Percentiles rank a stretch among this genome's conserved stretches.
phyloP scores from a whole-genome alignment of 768 basidiomycete genomes.

The Lentinula guzmanii region DNA sequence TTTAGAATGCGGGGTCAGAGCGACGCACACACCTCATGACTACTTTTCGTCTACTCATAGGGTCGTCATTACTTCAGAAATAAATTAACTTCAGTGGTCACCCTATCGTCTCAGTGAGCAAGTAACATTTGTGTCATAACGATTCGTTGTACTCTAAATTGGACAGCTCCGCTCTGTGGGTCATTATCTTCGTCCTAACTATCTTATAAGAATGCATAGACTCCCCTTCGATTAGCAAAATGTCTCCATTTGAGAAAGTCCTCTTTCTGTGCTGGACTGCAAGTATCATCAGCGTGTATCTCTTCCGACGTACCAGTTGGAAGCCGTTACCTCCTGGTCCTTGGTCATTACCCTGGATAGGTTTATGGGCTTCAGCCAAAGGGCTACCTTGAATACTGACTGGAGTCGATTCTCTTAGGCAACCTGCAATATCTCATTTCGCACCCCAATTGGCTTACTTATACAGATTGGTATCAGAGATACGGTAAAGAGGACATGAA shows the following conservation, averaged over 20 bases:
- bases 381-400: neutral
- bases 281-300: neutral
- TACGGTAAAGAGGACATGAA: slow-evolving; percentile 24
- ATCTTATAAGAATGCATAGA: too few relatives aligned
- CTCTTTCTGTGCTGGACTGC: neutral
- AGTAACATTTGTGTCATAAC: too few relatives aligned
- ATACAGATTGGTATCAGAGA: slow-evolving; percentile 29
- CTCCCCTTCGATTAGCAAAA: neutral
- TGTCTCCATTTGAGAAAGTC: neutral
- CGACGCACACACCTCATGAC: too few relatives aligned
- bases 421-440: slow-evolving; percentile 26
- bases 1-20: too few relatives aligned
- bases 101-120: too few relatives aligned
- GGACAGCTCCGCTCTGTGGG: too few relatives aligned
- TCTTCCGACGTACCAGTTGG: neutral
- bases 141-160: too few relatives aligned
- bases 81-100: too few relatives aligned
- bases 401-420: slow-evolving; percentile 21
- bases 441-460: slow-evolving; percentile 26
- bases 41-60: too few relatives aligned
- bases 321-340: neutral
- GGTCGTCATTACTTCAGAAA: too few relatives aligned
- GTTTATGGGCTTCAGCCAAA: neutral
- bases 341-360: neutral
- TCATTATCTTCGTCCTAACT: too few relatives aligned